A percentile compares a stretch with the other conserved stretches of the same genome.
These are phyloP conservation scores for Sphaerulina vaccinii DNA, from an alignment of 2,329 filamentous ascomycete genomes.

Conservation along the genomic window DNA sequence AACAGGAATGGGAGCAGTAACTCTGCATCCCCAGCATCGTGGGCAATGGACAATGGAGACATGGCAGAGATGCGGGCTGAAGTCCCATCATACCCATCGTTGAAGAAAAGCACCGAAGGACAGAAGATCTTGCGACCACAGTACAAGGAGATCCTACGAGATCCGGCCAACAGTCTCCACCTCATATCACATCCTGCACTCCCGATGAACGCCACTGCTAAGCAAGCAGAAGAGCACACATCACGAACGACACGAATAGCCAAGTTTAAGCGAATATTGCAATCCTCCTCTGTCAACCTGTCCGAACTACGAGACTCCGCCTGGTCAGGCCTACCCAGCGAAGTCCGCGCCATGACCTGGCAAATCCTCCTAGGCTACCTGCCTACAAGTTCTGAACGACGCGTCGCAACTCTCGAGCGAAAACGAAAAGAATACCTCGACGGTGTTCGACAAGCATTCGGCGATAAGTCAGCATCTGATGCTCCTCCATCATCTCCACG, in stretches of 20 bases:
- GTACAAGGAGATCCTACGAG: slow-evolving; percentile 87
- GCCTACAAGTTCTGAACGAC: slow-evolving; percentile 90
- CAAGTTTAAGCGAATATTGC: slow-evolving; percentile 95
- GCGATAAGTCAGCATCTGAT: slow-evolving; percentile 51
- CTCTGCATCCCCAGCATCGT: slow-evolving; percentile 34
- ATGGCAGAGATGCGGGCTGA: slow-evolving; percentile 83
- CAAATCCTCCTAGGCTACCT: slow-evolving; percentile 92
- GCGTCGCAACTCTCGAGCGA: slow-evolving; percentile 83
- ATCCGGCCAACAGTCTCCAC: slow-evolving; percentile 90
- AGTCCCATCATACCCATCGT: slow-evolving; percentile 76
- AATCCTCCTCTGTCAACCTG: slow-evolving; percentile 84
- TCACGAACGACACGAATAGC: slow-evolving; percentile 91
- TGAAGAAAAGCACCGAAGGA: slow-evolving; percentile 77
- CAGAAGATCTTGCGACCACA: slow-evolving; percentile 89
- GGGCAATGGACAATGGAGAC: slow-evolving; percentile 80
- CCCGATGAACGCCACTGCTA: slow-evolving; percentile 70
- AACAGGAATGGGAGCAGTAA: slow-evolving; percentile 8
- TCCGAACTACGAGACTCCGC: slow-evolving; percentile 79
- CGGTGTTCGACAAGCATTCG: slow-evolving; percentile 71
- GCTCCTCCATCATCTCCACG: slow-evolving; percentile 42
- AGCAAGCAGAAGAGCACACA: slow-evolving; percentile 82
- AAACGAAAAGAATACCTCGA: slow-evolving; percentile 97
- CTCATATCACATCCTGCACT: slow-evolving; percentile 84
- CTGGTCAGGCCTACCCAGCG: slow-evolving; percentile 92
- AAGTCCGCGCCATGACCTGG: slow-evolving; percentile 99